Evolutionary conservation across 805 yeast genomes (phyloP), one percentile per base, ranked within the genome.

Genomic region (Starmerella vitae): DNA sequence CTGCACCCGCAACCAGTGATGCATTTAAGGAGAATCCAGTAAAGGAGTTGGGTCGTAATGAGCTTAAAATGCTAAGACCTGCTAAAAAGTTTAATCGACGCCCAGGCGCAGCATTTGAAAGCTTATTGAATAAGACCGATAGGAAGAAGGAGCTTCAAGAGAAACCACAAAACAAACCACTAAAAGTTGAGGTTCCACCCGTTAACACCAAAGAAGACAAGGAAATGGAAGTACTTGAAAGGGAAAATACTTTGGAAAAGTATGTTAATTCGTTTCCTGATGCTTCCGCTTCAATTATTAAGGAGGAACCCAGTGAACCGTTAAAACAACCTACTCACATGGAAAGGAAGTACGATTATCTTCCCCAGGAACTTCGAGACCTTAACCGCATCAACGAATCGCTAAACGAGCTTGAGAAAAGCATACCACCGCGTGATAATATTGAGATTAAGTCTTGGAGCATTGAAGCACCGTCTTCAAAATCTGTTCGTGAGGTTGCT

Each of bases 101-200:
- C 20, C 47, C 47, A 13, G 47, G 45, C 25, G 41, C 40, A 18
- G 35, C 39, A 30, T 37, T 36, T 17, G n/a, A 36, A 27, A 38
- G 41, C 14, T 22, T 43, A 7, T 20, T 43, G 32, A 36, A 18
- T 32, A 38, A 37, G 3, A 19, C 38, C 17, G 38, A 34, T 6
- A 34, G 15, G 20, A 14, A 12, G 12, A n/a, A n/a, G n/a, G n/a
- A n/a, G n/a, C n/a, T n/a, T n/a, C n/a, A n/a, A n/a, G n/a, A n/a
- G n/a, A n/a, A n/a, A n/a, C n/a, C n/a, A n/a, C n/a, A n/a, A n/a
- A n/a, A n/a, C n/a, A n/a, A n/a, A n/a, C n/a, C n/a, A n/a, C n/a
- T n/a, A n/a, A n/a, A n/a, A n/a, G n/a, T n/a, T n/a, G n/a, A n/a
- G n/a, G n/a, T n/a, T n/a, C n/a, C n/a, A n/a, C n/a, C n/a, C n/a